These are phyloP conservation scores for Takakia lepidozioides DNA, from an alignment of 225 moss, liverwort and hornwort species.

Conservation along the genomic window DNA sequence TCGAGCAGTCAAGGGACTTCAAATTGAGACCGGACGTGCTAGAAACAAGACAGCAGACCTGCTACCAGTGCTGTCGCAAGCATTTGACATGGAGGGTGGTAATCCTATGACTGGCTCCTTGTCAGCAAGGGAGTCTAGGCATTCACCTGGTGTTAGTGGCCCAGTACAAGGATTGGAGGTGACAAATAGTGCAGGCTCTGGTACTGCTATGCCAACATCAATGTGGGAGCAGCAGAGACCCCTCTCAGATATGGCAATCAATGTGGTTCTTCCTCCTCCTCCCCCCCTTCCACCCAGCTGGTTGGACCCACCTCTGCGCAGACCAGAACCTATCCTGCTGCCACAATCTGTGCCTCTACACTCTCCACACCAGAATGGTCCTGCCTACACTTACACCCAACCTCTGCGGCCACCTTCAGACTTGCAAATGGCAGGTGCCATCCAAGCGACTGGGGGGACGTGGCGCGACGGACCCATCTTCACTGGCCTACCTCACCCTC, in stretches of 20 bases:
- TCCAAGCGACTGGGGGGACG: slow-evolving; percentile 45
- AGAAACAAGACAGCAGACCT: slow-evolving; percentile 11
- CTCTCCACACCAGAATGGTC: slow-evolving; percentile 27
- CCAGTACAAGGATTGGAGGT: slow-evolving; percentile 18
- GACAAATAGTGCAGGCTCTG: slow-evolving; percentile 17
- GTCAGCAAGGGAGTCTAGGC: slow-evolving; percentile 21
- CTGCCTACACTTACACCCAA: slow-evolving; percentile 27
- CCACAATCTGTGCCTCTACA: slow-evolving; percentile 30
- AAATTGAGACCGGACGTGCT: slow-evolving; percentile 20
- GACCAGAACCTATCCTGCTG: slow-evolving; percentile 35
- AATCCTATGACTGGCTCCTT: slow-evolving; percentile 14
- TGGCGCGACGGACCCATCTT: slow-evolving; percentile 50
- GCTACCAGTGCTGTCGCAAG: slow-evolving; percentile 29
- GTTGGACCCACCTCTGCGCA: slow-evolving; percentile 33
- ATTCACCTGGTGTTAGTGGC: slow-evolving; percentile 23
- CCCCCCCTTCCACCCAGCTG: slow-evolving; percentile 14
- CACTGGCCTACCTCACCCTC: slow-evolving; percentile 36
- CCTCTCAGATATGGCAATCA: slow-evolving; percentile 15
- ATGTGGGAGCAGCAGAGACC: slow-evolving; percentile 10
- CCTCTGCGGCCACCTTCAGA: slow-evolving; percentile 50
- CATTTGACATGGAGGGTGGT: slow-evolving; percentile 13
- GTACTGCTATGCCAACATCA: slow-evolving; percentile 8
- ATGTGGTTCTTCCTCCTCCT: slow-evolving; percentile 24
- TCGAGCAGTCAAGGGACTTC: slow-evolving; percentile 26
- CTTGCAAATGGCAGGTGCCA: slow-evolving; percentile 42